Conservation (phyloP, 192 early-diverging fungal genomes). For the Mortierella claussenii region DNA sequence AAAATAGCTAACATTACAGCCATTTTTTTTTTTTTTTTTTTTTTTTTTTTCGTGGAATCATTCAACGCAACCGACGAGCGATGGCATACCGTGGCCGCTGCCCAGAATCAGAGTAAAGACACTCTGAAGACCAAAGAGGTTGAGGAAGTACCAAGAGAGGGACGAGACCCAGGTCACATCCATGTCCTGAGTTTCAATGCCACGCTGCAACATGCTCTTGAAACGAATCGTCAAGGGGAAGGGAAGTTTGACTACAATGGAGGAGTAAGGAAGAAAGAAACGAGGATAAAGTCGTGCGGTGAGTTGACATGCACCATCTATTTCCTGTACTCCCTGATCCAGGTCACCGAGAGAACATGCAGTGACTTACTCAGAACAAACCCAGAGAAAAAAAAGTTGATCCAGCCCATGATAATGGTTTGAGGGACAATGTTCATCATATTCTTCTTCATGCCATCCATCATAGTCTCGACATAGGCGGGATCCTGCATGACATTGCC, state of each 20-base stretch:
- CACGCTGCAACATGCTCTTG: constrained; percentile 98
- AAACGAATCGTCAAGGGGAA: constrained; percentile 97
- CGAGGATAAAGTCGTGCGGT: background rate
- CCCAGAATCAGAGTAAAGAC: constrained; percentile 94
- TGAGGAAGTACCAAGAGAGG: constrained; percentile 98
- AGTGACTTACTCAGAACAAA: constrained; percentile 88
- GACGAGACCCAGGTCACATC: constrained; percentile 98
- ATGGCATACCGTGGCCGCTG: constrained; percentile 85
- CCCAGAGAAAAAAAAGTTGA: constrained; percentile 98
- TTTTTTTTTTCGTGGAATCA: no score
- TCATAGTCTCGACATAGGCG: constrained; percentile 93
- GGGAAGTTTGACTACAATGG: constrained; percentile 86
- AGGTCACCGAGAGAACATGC: background rate
- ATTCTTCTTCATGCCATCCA: constrained; percentile 98
- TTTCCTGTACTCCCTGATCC: background rate
- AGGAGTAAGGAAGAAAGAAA: background rate
- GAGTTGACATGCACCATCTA: background rate
- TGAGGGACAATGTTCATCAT: constrained; percentile 98
- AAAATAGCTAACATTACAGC: no score
- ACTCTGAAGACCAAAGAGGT: constrained; percentile 93
- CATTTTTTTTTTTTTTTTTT: no score
- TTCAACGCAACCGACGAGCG: no score
- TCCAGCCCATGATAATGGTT: constrained; percentile 98
- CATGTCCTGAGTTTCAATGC: constrained; percentile 95
- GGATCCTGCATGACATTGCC: constrained; percentile 94